Evolutionary conservation across 176 grass and related monocot species (phyloP).

Genomic region (Eleusine coracana): DNA sequence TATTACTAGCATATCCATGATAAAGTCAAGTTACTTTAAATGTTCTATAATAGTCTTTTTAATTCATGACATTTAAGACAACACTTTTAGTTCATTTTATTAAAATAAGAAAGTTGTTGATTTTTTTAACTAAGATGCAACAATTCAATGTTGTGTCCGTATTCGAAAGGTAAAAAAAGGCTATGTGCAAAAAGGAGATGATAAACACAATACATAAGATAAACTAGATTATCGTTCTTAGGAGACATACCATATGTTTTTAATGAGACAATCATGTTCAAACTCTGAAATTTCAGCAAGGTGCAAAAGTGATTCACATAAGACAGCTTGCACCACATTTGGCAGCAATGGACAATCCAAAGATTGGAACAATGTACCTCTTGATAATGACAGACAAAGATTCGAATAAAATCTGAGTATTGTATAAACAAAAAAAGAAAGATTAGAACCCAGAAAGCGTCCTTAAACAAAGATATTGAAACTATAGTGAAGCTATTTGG

Average conservation of each 20-base stretch:
- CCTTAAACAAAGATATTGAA: slow-evolving; percentile 17
- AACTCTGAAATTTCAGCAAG: slow-evolving; percentile 79
- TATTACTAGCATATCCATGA: too few species aligned
- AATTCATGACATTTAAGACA: too few species aligned
- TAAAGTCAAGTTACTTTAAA: too few species aligned
- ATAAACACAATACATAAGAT: slow-evolving; percentile 23
- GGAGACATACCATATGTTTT: slow-evolving; percentile 84
- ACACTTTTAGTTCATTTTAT: too few species aligned
- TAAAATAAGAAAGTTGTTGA: too few species aligned
- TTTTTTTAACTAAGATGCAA: background rate
- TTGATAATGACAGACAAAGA: slow-evolving; percentile 73
- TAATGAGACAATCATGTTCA: slow-evolving; percentile 91
- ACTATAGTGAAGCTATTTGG: slow-evolving; percentile 20
- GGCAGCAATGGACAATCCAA: slow-evolving; percentile 74
- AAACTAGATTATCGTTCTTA: slow-evolving; percentile 15
- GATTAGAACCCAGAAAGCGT: slow-evolving; percentile 22
- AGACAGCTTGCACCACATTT: slow-evolving; percentile 55
- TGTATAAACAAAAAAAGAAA: slow-evolving; percentile 19
- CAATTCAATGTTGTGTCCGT: background rate
- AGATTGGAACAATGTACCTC: slow-evolving; percentile 85
- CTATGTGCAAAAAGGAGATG: background rate
- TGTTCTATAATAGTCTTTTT: too few species aligned
- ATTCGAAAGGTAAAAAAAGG: background rate
- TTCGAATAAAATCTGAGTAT: slow-evolving; percentile 65
- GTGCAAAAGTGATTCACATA: slow-evolving; percentile 73